Evolutionary conservation across 768 basidiomycete species (phyloP), one percentile per base, ranked within the genome.

Genomic region (Kwoniella bestiolae): DNA sequence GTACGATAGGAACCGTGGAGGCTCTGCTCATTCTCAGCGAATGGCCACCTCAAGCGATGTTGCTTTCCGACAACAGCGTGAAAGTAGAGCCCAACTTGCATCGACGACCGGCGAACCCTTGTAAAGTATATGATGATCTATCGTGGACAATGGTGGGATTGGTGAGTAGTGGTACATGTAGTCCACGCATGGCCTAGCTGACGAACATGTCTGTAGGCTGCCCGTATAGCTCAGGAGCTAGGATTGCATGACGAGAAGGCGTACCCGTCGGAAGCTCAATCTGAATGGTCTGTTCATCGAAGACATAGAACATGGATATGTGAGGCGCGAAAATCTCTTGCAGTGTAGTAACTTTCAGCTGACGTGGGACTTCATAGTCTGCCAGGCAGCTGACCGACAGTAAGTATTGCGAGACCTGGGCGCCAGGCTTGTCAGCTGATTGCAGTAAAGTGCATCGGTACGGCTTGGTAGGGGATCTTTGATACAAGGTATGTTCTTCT

Each of bases 111-210:
- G 52, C n/a, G 5, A 55, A 55, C 21, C 52, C 52, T 16, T 55
- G 52, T 21, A 55, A 55, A n/a, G 52, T 55, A 18, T 55, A 55
- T n/a, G 52, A 55, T 55, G 52, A 55, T 38, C n/a, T 55, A 11
- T 55, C 52, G 3, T 55, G 52, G 52, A 55, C 52, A 16, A 55
- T 55, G 52, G 34, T 55, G 21, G 52, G 52, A 35, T 35, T 55
- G 52, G 52, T 55, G n/a, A 18, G 52, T 25, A 3, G 21, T 47
- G 21, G 23, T 51, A 25, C 14, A 29, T 5, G 14, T 9, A 47
- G n/a, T 21, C 23, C 46, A 51, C 25, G 23, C 14, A 6, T 47
- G 14, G 23, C 6, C 6, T 11, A 51, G 26, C 31, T 55, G 52
- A 55, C 31, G 28, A 7, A 6, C 23, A 8, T 51, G 21, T 2